Evolutionary conservation across 2,329 filamentous ascomycete species (phyloP), one percentile per base, ranked within the genome.

Genomic region (Apiospora kogelbergensis): DNA sequence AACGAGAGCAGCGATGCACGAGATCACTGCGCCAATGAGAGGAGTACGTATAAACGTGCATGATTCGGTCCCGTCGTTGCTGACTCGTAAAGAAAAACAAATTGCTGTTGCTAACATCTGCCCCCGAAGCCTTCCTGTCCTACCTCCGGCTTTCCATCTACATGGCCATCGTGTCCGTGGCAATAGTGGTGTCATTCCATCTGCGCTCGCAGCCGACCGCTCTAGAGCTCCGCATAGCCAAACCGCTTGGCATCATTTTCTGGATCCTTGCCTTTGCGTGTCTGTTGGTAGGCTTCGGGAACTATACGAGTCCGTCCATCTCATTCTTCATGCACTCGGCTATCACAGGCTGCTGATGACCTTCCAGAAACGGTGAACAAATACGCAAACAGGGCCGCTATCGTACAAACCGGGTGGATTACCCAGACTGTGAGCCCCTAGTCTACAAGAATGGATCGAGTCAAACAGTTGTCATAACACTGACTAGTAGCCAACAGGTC

Each of bases 331-430:
- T 46, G 24, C 6, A 11, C 33, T 46, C 30, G 10, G n/a, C 15
- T 20, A 66, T 37, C 20, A 13, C 15, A 11, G 22, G 13, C 37
- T 17, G 44, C 45, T 63, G 30, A 60, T 60, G 45, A 42, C 42
- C 60, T 70, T 44, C 6, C 40, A 89, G 86, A 90, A 75, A 91
- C 89, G 0, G 82, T 98, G 30, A 92, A 92, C 74, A 91, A 93
- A 77, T 99, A 97, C 79, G 92, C 92, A 74, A 85, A 88, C 46
- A 89, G 90, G 73, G 86, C 87, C 33, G 96, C 96, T 0, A 86
- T 98, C 72, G 96, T 99, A 46, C 96, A 99, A 82, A 92, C 90
- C 40, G 96, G 96, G 1, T 96, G 93, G 92, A 95, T 94, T 81
- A 98, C 96, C 45, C 95, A 98, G 78, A 80, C 91, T 53, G 92